Conservation (phyloP, 495 filamentous ascomycete genomes). For the Penicillium ucsense region DNA sequence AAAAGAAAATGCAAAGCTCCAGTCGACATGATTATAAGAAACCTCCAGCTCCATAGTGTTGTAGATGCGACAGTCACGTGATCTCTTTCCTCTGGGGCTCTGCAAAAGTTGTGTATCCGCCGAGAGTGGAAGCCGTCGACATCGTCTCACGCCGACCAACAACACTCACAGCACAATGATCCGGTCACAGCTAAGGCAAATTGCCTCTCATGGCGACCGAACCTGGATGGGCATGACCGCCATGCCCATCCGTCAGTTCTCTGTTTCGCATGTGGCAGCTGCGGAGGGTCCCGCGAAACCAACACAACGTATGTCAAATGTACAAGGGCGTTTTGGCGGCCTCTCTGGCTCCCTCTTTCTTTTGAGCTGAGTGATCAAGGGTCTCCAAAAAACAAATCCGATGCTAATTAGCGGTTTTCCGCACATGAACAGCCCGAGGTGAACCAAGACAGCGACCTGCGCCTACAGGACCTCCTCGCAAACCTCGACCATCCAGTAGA, state of each 20-base stretch:
- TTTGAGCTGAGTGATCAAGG: not conserved
- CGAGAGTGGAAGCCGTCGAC: not conserved
- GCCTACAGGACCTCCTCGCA: conserved; percentile 2
- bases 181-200: conserved; percentile 17
- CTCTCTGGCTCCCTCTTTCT: no score
- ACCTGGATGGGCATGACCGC: conserved; percentile 3
- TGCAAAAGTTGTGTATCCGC: conserved; percentile 9
- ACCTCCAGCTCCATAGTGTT: not conserved
- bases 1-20: no score
- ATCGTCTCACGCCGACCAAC: conserved; percentile 1
- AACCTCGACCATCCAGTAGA: conserved; percentile 10
- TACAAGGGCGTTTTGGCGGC: no score
- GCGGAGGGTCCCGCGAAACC: conserved; percentile 8
- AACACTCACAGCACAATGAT: conserved; percentile 20
- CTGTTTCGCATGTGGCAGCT: conserved; percentile 12
- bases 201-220: conserved; percentile 11
- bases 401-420: not conserved
- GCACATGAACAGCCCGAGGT: not conserved
- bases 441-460: not conserved
- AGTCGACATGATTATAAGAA: not conserved
- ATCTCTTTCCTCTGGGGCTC: not conserved
- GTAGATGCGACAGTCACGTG: conserved; percentile 5
- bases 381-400: no score
- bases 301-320: conserved; percentile 18
- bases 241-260: conserved; percentile 21